A percentile compares a stretch with the other conserved stretches of the same genome.
Conservation (phyloP, 2,329 filamentous ascomycete genomes). For the Calycina herbarum region DNA sequence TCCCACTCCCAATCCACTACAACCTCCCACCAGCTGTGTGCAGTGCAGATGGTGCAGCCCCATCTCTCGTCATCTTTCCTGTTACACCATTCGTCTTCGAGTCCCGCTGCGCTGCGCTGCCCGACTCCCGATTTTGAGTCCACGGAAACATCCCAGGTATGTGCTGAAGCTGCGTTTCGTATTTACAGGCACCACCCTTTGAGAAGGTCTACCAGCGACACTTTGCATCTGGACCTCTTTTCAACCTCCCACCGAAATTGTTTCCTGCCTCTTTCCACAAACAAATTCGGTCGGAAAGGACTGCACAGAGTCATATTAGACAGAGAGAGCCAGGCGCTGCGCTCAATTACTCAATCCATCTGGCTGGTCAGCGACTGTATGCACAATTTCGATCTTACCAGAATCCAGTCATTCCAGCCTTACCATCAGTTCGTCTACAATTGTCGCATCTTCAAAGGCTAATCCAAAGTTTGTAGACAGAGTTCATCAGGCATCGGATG, state of each 20-base stretch:
- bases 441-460: not conserved
- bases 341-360: not conserved
- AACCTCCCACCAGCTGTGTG: not conserved
- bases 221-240: not conserved
- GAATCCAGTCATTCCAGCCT: not conserved
- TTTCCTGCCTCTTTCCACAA: not conserved
- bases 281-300: not conserved
- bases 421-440: not conserved
- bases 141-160: not conserved
- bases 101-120: not conserved
- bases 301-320: not conserved
- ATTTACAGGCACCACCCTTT: not conserved
- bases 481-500: not conserved
- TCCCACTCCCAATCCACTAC: not conserved
- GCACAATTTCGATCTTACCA: not conserved
- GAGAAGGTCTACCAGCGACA: not conserved
- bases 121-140: not conserved
- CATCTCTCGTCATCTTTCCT: slow-evolving; percentile 4
- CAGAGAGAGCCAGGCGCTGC: not conserved
- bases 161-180: not conserved
- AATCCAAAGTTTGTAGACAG: not conserved
- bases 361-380: slow-evolving; percentile 8
- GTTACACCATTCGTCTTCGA: not conserved
- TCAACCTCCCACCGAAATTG: not conserved
- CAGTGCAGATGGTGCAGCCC: slow-evolving; percentile 5